A percentile compares a stretch with the other conserved stretches of the same genome.
Conservation (phyloP, 2,329 filamentous ascomycete species). For the Verticillium klebahnii region DNA sequence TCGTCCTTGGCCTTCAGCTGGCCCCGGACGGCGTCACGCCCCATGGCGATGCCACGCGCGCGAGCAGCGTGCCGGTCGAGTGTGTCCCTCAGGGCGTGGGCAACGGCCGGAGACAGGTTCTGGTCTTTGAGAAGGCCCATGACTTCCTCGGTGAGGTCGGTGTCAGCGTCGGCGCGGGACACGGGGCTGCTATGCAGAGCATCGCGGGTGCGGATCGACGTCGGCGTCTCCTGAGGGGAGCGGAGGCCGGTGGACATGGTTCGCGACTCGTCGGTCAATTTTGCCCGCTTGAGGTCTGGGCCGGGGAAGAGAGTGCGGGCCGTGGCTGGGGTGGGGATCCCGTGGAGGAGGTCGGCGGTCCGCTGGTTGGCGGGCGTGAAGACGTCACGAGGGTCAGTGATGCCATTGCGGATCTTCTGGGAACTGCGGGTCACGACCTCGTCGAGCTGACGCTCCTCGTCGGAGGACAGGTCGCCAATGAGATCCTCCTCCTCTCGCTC, state of each 20-base stretch:
- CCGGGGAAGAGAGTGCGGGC: slow-evolving; percentile 29
- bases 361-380: slow-evolving; percentile 5
- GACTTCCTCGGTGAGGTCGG: slow-evolving; percentile 40
- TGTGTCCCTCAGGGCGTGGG: slow-evolving; percentile 32
- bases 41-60: slow-evolving; percentile 56
- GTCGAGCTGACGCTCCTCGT: slow-evolving; percentile 33
- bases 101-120: slow-evolving; percentile 30
- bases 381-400: neutral
- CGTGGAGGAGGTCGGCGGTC: slow-evolving; percentile 11
- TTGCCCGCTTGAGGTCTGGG: slow-evolving; percentile 23
- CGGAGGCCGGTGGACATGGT: slow-evolving; percentile 9
- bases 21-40: slow-evolving; percentile 61
- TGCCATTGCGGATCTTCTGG: slow-evolving; percentile 14
- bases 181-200: neutral
- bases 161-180: slow-evolving; percentile 14
- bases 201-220: slow-evolving; percentile 5
- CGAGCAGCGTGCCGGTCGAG: slow-evolving; percentile 53
- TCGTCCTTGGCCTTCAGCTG: slow-evolving; percentile 58
- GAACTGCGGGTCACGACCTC: slow-evolving; percentile 29
- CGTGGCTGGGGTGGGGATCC: slow-evolving; percentile 26
- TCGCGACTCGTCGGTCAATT: slow-evolving; percentile 22
- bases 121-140: slow-evolving; percentile 43
- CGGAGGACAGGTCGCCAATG: slow-evolving; percentile 29
- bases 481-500: slow-evolving; percentile 21
- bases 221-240: slow-evolving; percentile 11